Evolutionary conservation across 805 yeast species (phyloP), one percentile per base, ranked within the genome.

Genomic region (Yarrowia osloensis): DNA sequence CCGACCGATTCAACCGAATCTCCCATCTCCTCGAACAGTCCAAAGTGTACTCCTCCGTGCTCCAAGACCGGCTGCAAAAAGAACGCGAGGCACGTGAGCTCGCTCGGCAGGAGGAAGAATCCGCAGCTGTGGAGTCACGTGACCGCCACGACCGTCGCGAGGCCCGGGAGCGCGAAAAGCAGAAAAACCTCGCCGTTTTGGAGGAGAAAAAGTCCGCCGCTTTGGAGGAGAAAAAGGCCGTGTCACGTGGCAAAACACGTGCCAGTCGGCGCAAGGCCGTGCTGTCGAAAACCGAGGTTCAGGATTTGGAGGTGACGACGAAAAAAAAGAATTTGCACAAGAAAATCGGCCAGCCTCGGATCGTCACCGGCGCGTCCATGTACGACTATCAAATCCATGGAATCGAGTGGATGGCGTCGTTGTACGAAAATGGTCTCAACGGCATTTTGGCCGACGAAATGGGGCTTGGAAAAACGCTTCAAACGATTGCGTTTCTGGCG

Each of bases 401-500:
- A 0, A 82, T 94, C 67, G 92, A 91, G 70, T 94, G 98, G 98
- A 78, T 95, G 47, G 84, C 88, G 15, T 88, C 97, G 0, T 78
- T 94, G 28, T 95, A 89, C 75, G 96, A 93, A 74, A 95, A 94
- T 76, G 99, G 98, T 0, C 80, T 94, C 31, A 94, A 94, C 76
- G 99, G 98, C 2, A 93, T 95, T 39, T 79, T 95, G 22, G 98
- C 98, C 0, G 98, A 95, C 78, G 98, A 94, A 76, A 94, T 94
- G 99, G 98, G 98, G 0, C 79, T 94, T 28, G 99, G 99, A 1
- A 94, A 94, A 75, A 95, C 99, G 0, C 77, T 94, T 8, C 97
- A 95, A 76, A 88, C 95, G 49, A 91, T 94, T 67, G 84, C 97
- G 0, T 81, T 94, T 74, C 79, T 95, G 74, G 91, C 98, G 0